Evolutionary conservation across 441 rosid genomes (phyloP).

Genomic region (Dalechampia spathulata): DNA sequence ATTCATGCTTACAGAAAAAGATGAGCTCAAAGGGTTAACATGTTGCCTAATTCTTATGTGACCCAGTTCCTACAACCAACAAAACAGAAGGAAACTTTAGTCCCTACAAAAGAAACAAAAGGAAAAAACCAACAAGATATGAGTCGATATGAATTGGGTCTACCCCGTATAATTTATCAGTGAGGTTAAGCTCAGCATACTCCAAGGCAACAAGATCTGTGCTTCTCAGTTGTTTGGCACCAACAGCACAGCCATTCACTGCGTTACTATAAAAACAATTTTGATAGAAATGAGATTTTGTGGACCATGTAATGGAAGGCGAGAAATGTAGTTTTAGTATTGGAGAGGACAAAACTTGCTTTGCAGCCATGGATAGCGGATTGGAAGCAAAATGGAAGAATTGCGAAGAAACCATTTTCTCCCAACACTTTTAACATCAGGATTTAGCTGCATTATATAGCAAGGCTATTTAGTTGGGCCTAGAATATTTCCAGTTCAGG

Average conservation of each 20-base stretch:
- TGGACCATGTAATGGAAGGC: background rate
- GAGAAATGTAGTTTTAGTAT: slow-evolving; percentile 7
- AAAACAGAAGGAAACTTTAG: background rate
- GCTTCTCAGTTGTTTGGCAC: slow-evolving; percentile 38
- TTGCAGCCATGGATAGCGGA: slow-evolving; percentile 30
- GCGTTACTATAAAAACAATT: background rate
- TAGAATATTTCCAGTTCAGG: no score
- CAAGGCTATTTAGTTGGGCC: no score
- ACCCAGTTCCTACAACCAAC: slow-evolving; percentile 56
- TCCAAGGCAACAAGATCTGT: slow-evolving; percentile 61
- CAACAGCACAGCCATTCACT: slow-evolving; percentile 5
- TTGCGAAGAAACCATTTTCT: slow-evolving; percentile 16
- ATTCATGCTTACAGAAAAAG: slow-evolving; percentile 50
- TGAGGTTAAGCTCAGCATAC: slow-evolving; percentile 74
- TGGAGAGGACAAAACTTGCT: slow-evolving; percentile 22
- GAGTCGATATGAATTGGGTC: background rate
- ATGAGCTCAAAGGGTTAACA: slow-evolving; percentile 84
- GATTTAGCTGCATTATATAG: no score
- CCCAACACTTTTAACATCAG: no score
- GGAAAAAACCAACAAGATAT: background rate
- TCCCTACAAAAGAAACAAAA: no score
- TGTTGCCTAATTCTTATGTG: slow-evolving; percentile 82
- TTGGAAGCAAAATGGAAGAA: background rate
- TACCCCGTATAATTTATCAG: slow-evolving; percentile 49
- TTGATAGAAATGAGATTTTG: slow-evolving; percentile 5